Base-by-base conservation (phyloP, 163 green algal species). In the Chlorella variabilis region DNA sequence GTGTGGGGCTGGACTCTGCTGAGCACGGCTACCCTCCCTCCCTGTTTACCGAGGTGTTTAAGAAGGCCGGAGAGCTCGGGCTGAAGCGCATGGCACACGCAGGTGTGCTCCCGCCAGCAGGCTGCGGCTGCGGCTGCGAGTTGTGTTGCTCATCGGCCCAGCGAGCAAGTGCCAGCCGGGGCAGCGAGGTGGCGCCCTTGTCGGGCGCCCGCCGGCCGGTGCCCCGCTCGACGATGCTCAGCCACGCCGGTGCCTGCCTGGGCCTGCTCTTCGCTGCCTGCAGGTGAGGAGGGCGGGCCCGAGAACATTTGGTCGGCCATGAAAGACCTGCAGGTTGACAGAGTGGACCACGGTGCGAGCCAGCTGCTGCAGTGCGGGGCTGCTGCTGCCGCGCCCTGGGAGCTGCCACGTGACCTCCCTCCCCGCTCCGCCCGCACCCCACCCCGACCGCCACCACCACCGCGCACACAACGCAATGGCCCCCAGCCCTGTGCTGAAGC, bases 311-410 rank as follows among this genome's bases (percentile, higher is more conserved):
- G 81, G 75, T 65, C 84, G 31, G 85, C 86, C 4, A 49, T 95
- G 0, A 56, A 83, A 23, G 61, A 80, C 17, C 85, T 95, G 18
- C 33, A 85, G 3, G 90, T 91, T 15, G 51, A 89, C 65, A 83
- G 92, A 8, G 77, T 95, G 0, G 92, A 95, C 70, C 92, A 95
- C 58, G 92, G 91, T 45, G n/a, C n/a, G n/a, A n/a, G n/a, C n/a
- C n/a, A n/a, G n/a, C n/a, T n/a, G n/a, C n/a, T n/a, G n/a, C n/a
- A n/a, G n/a, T n/a, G n/a, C n/a, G n/a, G n/a, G n/a, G n/a, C n/a
- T n/a, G n/a, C n/a, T n/a, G n/a, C n/a, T n/a, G n/a, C n/a, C n/a
- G n/a, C n/a, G n/a, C n/a, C n/a, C n/a, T n/a, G n/a, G n/a, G n/a
- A n/a, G n/a, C n/a, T n/a, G n/a, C n/a, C n/a, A n/a, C n/a, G n/a